Conservation (phyloP, 2,329 filamentous ascomycete genomes). For the Fusarium zealandicum region DNA sequence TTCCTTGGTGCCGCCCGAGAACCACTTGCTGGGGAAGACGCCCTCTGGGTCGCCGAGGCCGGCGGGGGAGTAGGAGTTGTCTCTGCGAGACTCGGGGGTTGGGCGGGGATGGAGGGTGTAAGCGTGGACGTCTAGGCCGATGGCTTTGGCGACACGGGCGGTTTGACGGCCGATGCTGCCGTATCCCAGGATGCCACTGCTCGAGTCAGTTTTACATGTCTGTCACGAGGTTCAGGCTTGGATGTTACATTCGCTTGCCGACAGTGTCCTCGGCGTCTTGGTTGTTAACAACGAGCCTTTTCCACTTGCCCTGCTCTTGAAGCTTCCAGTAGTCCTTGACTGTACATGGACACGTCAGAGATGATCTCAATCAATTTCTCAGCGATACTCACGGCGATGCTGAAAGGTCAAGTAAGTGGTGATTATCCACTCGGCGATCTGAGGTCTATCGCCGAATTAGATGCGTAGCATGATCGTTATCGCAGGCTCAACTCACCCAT, state of each 20-base stretch:
- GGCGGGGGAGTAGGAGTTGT: slow-evolving; percentile 71
- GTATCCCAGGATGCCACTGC: slow-evolving; percentile 61
- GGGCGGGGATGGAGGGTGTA: slow-evolving; percentile 75
- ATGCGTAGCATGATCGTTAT: accelerated
- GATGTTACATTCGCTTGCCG: slow-evolving; percentile 57
- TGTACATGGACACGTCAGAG: slow-evolving; percentile 17
- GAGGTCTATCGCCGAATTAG: slow-evolving; percentile 50
- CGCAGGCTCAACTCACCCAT: slow-evolving; percentile 52
- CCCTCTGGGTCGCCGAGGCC: slow-evolving; percentile 66
- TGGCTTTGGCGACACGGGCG: slow-evolving; percentile 64
- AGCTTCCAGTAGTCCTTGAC: slow-evolving; percentile 55
- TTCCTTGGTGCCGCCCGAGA: slow-evolving; percentile 52
- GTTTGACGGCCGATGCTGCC: slow-evolving; percentile 62
- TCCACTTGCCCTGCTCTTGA: slow-evolving; percentile 55
- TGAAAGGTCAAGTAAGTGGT: slow-evolving; percentile 58
- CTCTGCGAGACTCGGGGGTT: slow-evolving; percentile 69
- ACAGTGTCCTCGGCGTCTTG: slow-evolving; percentile 53
- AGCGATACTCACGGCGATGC: slow-evolving; percentile 52
- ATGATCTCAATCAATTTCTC: neutral
- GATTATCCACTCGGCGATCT: slow-evolving; percentile 65
- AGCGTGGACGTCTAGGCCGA: slow-evolving; percentile 77
- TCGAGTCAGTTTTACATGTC: neutral
- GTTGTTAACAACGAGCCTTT: slow-evolving; percentile 36
- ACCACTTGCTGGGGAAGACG: slow-evolving; percentile 59
- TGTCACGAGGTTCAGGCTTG: accelerated